phyloP scores from a whole-genome alignment of 1,139 yeast genomes.

The Yamadazyma membranifaciens region DNA sequence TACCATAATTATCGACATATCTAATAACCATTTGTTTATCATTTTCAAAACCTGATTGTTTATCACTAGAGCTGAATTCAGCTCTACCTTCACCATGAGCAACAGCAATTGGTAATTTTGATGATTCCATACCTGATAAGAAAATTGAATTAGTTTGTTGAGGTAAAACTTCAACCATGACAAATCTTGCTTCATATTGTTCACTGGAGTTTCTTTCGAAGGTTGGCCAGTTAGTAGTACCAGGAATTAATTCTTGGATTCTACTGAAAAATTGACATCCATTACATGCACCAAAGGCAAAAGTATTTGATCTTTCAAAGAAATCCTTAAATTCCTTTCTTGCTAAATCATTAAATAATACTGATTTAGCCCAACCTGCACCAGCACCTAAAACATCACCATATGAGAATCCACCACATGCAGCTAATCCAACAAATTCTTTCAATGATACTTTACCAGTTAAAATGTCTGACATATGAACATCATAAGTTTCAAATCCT shows the following conservation, averaged over 20 bases:
- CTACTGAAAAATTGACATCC: constrained; percentile 97
- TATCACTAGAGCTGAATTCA: constrained; percentile 48
- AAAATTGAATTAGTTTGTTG: constrained; percentile 62
- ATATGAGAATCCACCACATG: constrained; percentile 98
- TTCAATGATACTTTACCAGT: constrained; percentile 70
- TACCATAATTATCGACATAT: constrained; percentile 89
- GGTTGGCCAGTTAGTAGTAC: constrained; percentile 95
- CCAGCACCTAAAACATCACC: constrained; percentile 99
- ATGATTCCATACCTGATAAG: constrained; percentile 87
- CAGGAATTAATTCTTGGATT: constrained; percentile 86
- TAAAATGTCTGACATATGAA: constrained; percentile 93
- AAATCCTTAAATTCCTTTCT: constrained; percentile 74
- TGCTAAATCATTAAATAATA: constrained; percentile 78
- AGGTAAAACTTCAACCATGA: constrained; percentile 77
- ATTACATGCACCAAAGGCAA: constrained; percentile 99
- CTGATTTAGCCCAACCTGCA: constrained; percentile 99
- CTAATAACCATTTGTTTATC: constrained; percentile 59
- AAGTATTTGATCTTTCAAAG: constrained; percentile 87
- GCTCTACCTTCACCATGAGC: constrained; percentile 99
- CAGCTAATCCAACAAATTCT: constrained; percentile 90
- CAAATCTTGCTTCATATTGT: constrained; percentile 95
- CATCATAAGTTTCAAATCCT: constrained; percentile 90
- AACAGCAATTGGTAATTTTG: constrained; percentile 91
- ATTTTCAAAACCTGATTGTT: constrained; percentile 43
- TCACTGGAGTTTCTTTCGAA: constrained; percentile 91